Conservation (phyloP, 2,329 filamentous ascomycete species). For the Samsoniella hepiali region DNA sequence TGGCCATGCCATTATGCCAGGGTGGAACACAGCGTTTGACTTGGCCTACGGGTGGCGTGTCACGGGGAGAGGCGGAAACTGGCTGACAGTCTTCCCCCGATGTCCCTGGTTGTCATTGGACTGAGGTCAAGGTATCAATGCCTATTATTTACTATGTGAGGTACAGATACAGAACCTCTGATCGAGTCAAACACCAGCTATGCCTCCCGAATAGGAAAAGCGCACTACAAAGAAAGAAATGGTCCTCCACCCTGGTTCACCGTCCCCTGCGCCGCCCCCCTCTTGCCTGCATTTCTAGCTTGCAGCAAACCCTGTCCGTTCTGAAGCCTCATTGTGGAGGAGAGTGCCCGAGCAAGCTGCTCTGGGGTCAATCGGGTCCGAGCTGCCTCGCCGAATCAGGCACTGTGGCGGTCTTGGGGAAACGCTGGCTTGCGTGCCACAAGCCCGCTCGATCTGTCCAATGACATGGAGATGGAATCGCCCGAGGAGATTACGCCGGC, state of each 20-base stretch:
- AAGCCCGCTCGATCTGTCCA: not conserved
- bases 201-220: constrained; percentile 16
- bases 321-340: not conserved
- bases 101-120: not conserved
- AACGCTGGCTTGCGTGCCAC: not conserved
- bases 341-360: not conserved
- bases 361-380: not conserved
- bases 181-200: constrained; percentile 5
- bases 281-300: constrained; percentile 10
- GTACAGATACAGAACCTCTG: constrained; percentile 10
- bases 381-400: not conserved
- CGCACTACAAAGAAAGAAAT: constrained; percentile 11
- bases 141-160: constrained; percentile 6
- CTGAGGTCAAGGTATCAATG: not conserved
- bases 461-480: not conserved
- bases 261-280: not conserved
- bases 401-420: not conserved
- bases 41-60: constrained; percentile 9
- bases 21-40: not conserved
- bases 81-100: not conserved
- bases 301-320: constrained; percentile 1
- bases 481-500: not conserved
- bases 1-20: not conserved
- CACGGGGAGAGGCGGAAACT: not conserved
- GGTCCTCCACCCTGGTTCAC: constrained; percentile 3